Evolutionary conservation across 192 early-diverging fungal genomes (phyloP).

Genomic region (Phycomyces blakesleeanus): DNA sequence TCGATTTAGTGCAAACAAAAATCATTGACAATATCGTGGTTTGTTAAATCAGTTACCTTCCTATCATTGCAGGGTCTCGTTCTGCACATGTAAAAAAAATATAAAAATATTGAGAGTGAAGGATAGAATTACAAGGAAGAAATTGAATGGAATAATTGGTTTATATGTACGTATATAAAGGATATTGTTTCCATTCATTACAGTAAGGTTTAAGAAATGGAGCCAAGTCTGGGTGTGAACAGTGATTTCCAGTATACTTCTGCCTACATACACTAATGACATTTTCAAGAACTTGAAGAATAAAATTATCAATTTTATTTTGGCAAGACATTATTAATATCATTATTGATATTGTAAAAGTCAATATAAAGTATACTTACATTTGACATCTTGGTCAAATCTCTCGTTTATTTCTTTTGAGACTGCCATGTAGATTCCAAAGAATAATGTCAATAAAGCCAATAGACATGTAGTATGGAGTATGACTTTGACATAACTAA

Average conservation of each 20-base stretch:
- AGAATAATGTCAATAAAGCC: no score
- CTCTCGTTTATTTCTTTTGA: background rate
- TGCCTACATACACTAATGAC: background rate
- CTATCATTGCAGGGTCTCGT: no score
- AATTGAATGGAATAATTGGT: background rate
- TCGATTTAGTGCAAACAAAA: no score
- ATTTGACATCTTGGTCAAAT: background rate
- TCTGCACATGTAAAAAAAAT: background rate
- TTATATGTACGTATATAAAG: background rate
- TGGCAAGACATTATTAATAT: no score
- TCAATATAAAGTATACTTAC: no score
- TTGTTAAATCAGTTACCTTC: no score
- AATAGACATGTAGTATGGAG: no score
- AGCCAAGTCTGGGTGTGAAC: background rate
- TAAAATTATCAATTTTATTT: no score
- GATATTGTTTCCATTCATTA: slow-evolving; percentile 1
- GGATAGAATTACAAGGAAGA: background rate
- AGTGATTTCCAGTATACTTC: background rate
- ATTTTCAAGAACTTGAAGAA: background rate
- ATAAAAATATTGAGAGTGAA: background rate
- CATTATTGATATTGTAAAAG: no score
- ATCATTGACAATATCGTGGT: no score
- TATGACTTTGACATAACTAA: no score
- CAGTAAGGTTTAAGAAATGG: background rate
- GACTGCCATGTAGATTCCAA: no score